A percentile compares a stretch with the other conserved stretches of the same genome.
These are phyloP conservation scores for Ceratobasidium sp. DNA, from an alignment of 1,284 basidiomycete genomes.

Conservation along the genomic window DNA sequence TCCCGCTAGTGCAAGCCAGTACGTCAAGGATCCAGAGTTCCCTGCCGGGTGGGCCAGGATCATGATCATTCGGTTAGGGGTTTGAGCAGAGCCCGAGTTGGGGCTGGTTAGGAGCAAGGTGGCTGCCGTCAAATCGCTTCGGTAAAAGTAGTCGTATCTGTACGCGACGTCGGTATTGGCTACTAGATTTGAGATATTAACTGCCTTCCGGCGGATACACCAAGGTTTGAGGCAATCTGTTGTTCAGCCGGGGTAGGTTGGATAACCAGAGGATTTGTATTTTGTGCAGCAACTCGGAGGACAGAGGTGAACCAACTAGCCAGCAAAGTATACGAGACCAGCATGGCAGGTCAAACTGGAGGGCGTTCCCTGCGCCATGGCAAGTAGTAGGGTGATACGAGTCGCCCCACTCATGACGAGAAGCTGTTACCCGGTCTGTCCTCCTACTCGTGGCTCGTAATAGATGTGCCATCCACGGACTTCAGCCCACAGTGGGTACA, in stretches of 20 bases:
- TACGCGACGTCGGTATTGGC: too few relatives aligned
- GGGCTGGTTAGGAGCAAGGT: slow-evolving; percentile 7
- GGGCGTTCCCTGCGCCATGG: neutral
- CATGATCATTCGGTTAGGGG: slow-evolving; percentile 23
- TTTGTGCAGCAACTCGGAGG: slow-evolving; percentile 10
- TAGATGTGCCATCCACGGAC: neutral
- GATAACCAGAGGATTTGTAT: slow-evolving; percentile 6
- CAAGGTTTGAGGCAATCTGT: slow-evolving; percentile 4
- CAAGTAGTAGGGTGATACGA: neutral
- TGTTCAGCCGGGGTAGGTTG: slow-evolving; percentile 9
- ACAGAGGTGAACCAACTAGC: neutral
- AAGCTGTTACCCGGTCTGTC: neutral
- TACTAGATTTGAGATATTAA: too few relatives aligned
- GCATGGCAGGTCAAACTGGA: neutral
- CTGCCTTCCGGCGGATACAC: slow-evolving; percentile 15
- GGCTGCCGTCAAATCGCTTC: slow-evolving; percentile 22
- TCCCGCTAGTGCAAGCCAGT: neutral
- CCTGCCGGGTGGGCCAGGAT: slow-evolving; percentile 23
- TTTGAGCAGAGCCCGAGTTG: slow-evolving; percentile 15
- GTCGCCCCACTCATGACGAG: neutral
- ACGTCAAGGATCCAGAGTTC: slow-evolving; percentile 22
- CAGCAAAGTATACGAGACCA: neutral
- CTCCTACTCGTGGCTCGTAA: neutral
- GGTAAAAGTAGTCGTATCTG: slow-evolving; percentile 31
- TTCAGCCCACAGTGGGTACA: neutral